Percentiles rank a stretch among this genome's conserved stretches.
These are phyloP conservation scores for Wallacemonas sp. DNA, from an alignment of 208 protist genomes.

Conservation along the genomic window DNA sequence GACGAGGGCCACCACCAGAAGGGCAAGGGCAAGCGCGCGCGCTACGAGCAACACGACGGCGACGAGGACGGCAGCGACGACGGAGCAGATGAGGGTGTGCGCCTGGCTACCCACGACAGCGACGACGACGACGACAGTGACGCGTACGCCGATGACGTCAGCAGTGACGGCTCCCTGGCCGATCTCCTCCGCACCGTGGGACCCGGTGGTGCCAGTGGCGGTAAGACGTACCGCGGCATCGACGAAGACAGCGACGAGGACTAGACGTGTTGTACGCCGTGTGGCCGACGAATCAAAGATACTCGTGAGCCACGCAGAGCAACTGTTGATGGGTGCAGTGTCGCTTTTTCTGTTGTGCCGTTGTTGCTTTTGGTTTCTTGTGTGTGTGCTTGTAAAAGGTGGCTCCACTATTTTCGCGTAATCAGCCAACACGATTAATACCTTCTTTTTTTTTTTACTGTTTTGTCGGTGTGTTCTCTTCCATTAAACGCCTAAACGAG, in stretches of 20 bases:
- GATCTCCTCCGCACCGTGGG: slow-evolving; percentile 35
- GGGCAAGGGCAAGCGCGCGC: slow-evolving; percentile 20
- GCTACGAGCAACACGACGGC: slow-evolving; percentile 32
- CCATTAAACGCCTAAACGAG: too few species aligned
- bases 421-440: too few species aligned
- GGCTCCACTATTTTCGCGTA: too few species aligned
- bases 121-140: slow-evolving; percentile 22
- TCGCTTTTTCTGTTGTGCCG: too few species aligned
- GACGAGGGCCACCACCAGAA: slow-evolving; percentile 33
- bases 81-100: slow-evolving; percentile 11
- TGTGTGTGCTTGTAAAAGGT: too few species aligned
- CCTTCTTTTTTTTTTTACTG: too few species aligned
- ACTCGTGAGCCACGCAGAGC: too few species aligned
- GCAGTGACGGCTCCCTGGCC: slow-evolving; percentile 30
- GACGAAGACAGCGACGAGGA: slow-evolving; percentile 31
- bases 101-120: slow-evolving; percentile 2
- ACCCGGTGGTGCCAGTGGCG: slow-evolving; percentile 10
- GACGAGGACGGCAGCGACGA: slow-evolving; percentile 12
- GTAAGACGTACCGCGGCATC: slow-evolving; percentile 29
- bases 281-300: too few species aligned
- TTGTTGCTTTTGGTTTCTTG: too few species aligned
- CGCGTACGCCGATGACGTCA: slow-evolving; percentile 34
- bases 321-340: too few species aligned
- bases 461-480: too few species aligned
- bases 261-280: too few species aligned